Evolutionary conservation across 306 rosid species (phyloP).

Genomic region (Ormosia semicastrata): DNA sequence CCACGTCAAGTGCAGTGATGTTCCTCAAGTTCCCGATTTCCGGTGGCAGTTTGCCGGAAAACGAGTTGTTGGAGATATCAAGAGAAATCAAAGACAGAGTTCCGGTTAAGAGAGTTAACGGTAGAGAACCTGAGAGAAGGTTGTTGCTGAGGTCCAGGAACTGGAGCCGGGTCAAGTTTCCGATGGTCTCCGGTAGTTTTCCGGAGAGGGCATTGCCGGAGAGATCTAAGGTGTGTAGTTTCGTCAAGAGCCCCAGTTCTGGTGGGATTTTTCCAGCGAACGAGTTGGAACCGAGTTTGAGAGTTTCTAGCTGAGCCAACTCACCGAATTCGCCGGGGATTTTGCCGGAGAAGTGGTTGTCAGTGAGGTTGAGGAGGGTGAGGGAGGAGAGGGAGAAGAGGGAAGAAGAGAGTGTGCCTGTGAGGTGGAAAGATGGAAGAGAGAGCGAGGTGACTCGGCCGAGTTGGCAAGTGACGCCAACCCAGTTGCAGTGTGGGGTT

Average conservation of each 20-base stretch:
- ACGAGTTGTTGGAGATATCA: conserved; percentile 84
- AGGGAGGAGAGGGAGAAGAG: conserved; percentile 54
- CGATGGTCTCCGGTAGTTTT: conserved; percentile 53
- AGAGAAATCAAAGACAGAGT: conserved; percentile 56
- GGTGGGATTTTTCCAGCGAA: conserved; percentile 60
- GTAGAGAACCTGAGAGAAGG: conserved; percentile 72
- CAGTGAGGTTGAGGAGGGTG: conserved; percentile 61
- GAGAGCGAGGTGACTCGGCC: conserved; percentile 69
- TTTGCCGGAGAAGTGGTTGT: conserved; percentile 58
- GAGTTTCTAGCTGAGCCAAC: conserved; percentile 44
- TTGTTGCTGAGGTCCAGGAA: conserved; percentile 75
- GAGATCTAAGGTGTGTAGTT: conserved; percentile 60
- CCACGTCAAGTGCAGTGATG: conserved; percentile 68
- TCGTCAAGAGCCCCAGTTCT: conserved; percentile 46
- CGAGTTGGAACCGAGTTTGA: conserved; percentile 58
- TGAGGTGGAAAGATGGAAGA: conserved; percentile 53
- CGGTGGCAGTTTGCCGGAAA: conserved; percentile 68
- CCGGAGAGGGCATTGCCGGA: conserved; percentile 70
- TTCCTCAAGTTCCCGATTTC: conserved; percentile 63
- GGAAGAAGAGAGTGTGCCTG: conserved; percentile 48
- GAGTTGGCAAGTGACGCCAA: conserved; percentile 64
- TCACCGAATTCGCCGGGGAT: conserved; percentile 48
- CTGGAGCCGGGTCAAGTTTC: conserved; percentile 62
- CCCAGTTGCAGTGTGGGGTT: conserved; percentile 69
- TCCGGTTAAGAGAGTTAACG: conserved; percentile 55